Conservation (phyloP, 2,329 filamentous ascomycete species). For the Sporothrix variecibatus region DNA sequence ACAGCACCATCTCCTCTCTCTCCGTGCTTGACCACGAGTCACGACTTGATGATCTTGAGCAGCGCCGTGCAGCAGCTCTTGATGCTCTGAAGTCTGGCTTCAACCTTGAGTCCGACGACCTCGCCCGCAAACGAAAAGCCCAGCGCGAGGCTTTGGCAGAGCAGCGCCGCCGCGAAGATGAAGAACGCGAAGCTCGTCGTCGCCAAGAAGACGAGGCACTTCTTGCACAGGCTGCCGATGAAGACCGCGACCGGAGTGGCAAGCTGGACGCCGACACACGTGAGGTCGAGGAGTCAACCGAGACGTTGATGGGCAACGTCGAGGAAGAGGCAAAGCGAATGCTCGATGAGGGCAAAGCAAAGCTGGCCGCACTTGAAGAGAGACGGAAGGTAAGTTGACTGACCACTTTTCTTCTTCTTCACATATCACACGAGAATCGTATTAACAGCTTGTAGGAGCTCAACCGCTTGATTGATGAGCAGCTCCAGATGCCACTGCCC, state of each 20-base stretch:
- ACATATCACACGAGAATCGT: neutral
- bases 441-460: constrained; percentile 40
- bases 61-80: constrained; percentile 41
- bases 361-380: constrained; percentile 40
- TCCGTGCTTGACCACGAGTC: constrained; percentile 40
- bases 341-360: constrained; percentile 39
- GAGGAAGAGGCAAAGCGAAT: constrained; percentile 38
- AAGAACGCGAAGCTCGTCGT: constrained; percentile 43
- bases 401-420: no score
- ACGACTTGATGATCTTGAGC: constrained; percentile 44
- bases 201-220: constrained; percentile 43
- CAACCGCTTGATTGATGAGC: constrained; percentile 47
- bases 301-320: constrained; percentile 39
- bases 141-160: constrained; percentile 41
- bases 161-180: constrained; percentile 45
- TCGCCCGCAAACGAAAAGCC: constrained; percentile 36
- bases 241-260: constrained; percentile 39
- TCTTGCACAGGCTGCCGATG: constrained; percentile 32
- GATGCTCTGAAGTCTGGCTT: constrained; percentile 38
- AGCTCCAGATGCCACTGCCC: constrained; percentile 41
- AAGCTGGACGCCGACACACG: constrained; percentile 38
- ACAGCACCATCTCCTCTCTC: constrained; percentile 41
- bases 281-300: constrained; percentile 41
- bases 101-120: constrained; percentile 37
- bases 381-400: constrained; percentile 36